Evolutionary conservation across 2,329 filamentous ascomycete species (phyloP).

Genomic region (Botrytis medusae): DNA sequence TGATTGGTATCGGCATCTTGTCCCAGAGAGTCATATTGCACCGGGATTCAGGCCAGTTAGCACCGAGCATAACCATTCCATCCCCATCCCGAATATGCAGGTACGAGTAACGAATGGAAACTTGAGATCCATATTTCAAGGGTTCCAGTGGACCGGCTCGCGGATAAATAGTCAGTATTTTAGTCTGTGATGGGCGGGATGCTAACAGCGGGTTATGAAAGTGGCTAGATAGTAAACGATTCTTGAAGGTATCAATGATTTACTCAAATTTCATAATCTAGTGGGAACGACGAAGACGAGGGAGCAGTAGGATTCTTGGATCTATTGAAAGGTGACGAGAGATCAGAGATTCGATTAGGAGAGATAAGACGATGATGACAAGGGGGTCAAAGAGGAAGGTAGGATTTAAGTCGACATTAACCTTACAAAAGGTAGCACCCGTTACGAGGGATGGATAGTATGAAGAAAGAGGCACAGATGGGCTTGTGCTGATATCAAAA

Average conservation of each 20-base stretch:
- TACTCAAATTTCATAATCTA: neutral
- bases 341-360: neutral
- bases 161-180: neutral
- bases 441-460: slow-evolving; percentile 1
- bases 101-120: slow-evolving; percentile 23
- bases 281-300: neutral
- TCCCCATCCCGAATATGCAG: slow-evolving; percentile 26
- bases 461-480: slow-evolving; percentile 13
- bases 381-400: neutral
- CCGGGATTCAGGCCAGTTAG: neutral
- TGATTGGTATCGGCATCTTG: slow-evolving; percentile 23
- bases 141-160: slow-evolving; percentile 16
- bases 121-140: slow-evolving; percentile 1
- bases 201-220: neutral
- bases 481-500: slow-evolving; percentile 11
- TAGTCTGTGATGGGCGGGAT: neutral
- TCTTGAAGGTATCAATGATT: neutral
- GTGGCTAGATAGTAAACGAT: neutral
- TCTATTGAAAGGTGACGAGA: neutral
- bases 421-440: slow-evolving; percentile 8
- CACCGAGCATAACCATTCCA: slow-evolving; percentile 18
- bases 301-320: neutral
- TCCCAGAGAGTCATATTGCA: slow-evolving; percentile 24
- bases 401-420: slow-evolving; percentile 8
- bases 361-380: neutral